Evolutionary conservation across 2,329 filamentous ascomycete species (phyloP).

Genomic region (Paraphoma sp.): DNA sequence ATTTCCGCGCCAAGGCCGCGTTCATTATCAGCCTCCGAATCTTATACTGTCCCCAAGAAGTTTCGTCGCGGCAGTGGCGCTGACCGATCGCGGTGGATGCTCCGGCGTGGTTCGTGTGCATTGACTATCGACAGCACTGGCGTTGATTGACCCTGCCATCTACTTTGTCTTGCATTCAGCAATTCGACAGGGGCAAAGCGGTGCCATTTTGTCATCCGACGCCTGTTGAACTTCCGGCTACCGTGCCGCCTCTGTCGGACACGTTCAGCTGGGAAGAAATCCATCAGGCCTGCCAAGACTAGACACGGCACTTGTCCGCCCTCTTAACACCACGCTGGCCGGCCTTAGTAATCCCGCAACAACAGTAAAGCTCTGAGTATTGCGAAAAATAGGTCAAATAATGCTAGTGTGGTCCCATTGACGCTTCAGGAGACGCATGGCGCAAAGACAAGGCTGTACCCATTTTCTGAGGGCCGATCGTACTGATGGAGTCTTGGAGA

Average conservation of each 20-base stretch:
- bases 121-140: slow-evolving; percentile 10
- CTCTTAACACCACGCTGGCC: slow-evolving; percentile 14
- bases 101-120: slow-evolving; percentile 11
- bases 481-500: slow-evolving; percentile 38
- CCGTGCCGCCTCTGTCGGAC: neutral
- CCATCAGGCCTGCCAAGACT: slow-evolving; percentile 17
- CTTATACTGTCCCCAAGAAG: slow-evolving; percentile 7
- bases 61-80: slow-evolving; percentile 18
- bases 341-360: slow-evolving; percentile 31
- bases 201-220: neutral
- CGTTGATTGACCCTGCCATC: slow-evolving; percentile 4
- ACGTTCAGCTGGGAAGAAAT: slow-evolving; percentile 7
- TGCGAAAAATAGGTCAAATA: slow-evolving; percentile 13
- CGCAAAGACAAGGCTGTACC: slow-evolving; percentile 23
- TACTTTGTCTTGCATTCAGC: neutral
- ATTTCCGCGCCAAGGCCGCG: neutral
- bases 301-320: slow-evolving; percentile 7
- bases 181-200: neutral
- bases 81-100: slow-evolving; percentile 10
- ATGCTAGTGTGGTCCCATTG: slow-evolving; percentile 18
- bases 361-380: slow-evolving; percentile 12
- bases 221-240: slow-evolving; percentile 2
- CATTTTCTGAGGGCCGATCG: slow-evolving; percentile 22
- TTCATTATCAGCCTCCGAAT: slow-evolving; percentile 1
- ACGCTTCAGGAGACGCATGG: slow-evolving; percentile 31